These are phyloP conservation scores for Candolleomyces aberdarensis DNA, from an alignment of 768 basidiomycete genomes.

Conservation along the genomic window DNA sequence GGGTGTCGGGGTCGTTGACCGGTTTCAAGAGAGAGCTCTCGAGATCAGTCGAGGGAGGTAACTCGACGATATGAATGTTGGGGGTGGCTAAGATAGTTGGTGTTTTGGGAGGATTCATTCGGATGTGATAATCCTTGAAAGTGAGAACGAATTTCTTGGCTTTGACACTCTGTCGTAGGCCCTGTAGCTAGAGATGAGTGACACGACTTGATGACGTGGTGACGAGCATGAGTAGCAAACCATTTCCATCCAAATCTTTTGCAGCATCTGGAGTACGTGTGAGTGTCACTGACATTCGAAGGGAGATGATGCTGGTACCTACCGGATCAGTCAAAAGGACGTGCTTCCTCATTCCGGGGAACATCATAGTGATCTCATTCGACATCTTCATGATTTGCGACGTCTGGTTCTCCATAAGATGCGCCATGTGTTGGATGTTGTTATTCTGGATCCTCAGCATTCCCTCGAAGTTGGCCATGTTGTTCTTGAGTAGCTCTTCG, in stretches of 20 bases:
- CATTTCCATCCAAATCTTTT: constrained; percentile 13
- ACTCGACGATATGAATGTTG: neutral
- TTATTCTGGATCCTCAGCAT: constrained; percentile 43
- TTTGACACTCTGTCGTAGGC: constrained; percentile 37
- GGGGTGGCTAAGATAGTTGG: neutral
- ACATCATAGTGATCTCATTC: constrained; percentile 20
- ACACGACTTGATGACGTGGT: too few relatives aligned
- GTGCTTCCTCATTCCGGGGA: constrained; percentile 34
- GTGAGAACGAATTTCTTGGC: constrained; percentile 35
- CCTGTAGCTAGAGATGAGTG: constrained; percentile 15
- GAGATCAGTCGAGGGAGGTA: neutral
- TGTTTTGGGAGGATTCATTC: neutral
- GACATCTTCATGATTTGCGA: constrained; percentile 32
- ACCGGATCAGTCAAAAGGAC: constrained; percentile 41
- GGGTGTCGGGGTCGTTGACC: neutral
- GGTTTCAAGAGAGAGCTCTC: neutral
- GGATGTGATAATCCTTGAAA: constrained; percentile 32
- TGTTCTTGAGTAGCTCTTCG: constrained; percentile 31
- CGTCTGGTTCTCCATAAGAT: constrained; percentile 25
- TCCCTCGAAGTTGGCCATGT: constrained; percentile 40
- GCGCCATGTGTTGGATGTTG: constrained; percentile 27
- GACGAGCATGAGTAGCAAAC: neutral
- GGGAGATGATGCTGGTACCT: constrained; percentile 3
- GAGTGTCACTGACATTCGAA: neutral
- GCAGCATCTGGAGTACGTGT: neutral